Evolutionary conservation across 805 yeast species (phyloP), one percentile per base, ranked within the genome.

Genomic region (Ogataea naganishii): DNA sequence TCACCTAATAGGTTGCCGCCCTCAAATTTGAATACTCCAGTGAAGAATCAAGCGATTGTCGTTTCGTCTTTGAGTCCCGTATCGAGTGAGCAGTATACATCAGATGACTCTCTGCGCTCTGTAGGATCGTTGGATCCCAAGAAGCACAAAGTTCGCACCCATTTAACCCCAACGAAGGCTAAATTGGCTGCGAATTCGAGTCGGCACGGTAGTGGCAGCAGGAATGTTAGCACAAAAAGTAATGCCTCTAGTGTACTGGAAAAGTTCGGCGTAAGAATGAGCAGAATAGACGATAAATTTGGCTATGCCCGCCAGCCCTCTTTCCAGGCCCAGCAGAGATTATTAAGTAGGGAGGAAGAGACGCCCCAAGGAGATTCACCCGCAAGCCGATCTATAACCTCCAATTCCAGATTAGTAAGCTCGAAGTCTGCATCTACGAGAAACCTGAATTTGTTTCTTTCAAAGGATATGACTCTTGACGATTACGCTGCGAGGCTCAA

Each of bases 181-280:
- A n/a, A n/a, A n/a, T n/a, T n/a, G n/a, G n/a, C n/a, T n/a, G n/a
- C n/a, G n/a, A n/a, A n/a, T n/a, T n/a, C n/a, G n/a, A n/a, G n/a
- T n/a, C n/a, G n/a, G n/a, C n/a, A n/a, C n/a, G n/a, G n/a, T n/a
- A n/a, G n/a, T n/a, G n/a, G n/a, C n/a, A n/a, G n/a, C n/a, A n/a
- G n/a, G n/a, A n/a, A n/a, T n/a, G n/a, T n/a, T n/a, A n/a, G n/a
- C n/a, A n/a, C n/a, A n/a, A n/a, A n/a, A n/a, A n/a, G n/a, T n/a
- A 35, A 33, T 30, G 51, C 53, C 9, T 36, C 44, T 9, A 24
- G 36, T 2, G 56, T 49, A 1, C 34, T 51, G 18, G 37, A 40
- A 22, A 48, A 44, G 23, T 35, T 51, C 29, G 56, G 56, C n/a
- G 52, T 51, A 17, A 36, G 46, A 11, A 30, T 51, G 40, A 45